A percentile compares a stretch with the other conserved stretches of the same genome.
These are phyloP conservation scores for Tetracladium maxilliforme DNA, from an alignment of 2,329 filamentous ascomycete genomes.

Conservation along the genomic window DNA sequence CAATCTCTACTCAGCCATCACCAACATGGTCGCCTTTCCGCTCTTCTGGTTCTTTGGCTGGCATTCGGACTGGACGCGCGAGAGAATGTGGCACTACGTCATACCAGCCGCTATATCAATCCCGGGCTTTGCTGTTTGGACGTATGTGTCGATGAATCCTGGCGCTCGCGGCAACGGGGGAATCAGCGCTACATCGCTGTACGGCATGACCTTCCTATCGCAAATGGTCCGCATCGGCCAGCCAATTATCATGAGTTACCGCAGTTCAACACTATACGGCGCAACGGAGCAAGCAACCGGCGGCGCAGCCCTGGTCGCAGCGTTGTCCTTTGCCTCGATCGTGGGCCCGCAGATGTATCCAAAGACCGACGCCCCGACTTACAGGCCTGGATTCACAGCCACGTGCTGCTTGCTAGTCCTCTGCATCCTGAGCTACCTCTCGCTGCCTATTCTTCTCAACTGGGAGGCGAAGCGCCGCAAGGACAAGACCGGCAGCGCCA, in stretches of 20 bases:
- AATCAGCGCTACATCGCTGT: constrained; percentile 7
- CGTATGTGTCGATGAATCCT: constrained; percentile 7
- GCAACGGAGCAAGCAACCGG: constrained; percentile 10
- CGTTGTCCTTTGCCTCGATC: constrained; percentile 9
- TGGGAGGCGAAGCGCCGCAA: constrained; percentile 2
- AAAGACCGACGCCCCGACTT: constrained; percentile 4
- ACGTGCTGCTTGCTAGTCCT: constrained; percentile 5
- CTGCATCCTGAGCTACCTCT: constrained; percentile 6
- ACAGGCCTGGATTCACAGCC: constrained; percentile 7
- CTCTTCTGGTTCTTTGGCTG: constrained; percentile 7
- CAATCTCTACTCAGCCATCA: constrained; percentile 9
- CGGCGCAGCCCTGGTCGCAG: constrained; percentile 9
- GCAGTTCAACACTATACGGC: constrained; percentile 8
- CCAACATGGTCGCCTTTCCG: constrained; percentile 8
- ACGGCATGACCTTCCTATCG: constrained; percentile 9
- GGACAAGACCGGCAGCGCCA: constrained; percentile 2
- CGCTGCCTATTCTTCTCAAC: constrained; percentile 6
- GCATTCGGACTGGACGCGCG: constrained; percentile 10
- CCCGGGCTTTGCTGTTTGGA: constrained; percentile 11
- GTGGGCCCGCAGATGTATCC: constrained; percentile 6
- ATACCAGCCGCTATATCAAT: constrained; percentile 8
- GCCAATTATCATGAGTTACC: constrained; percentile 5
- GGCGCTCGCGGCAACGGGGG: too few relatives aligned
- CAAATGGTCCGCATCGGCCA: constrained; percentile 8
- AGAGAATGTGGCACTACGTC: constrained; percentile 11